Conservation (phyloP, 2,329 filamentous ascomycete species). For the Sporothrix schenckii region DNA sequence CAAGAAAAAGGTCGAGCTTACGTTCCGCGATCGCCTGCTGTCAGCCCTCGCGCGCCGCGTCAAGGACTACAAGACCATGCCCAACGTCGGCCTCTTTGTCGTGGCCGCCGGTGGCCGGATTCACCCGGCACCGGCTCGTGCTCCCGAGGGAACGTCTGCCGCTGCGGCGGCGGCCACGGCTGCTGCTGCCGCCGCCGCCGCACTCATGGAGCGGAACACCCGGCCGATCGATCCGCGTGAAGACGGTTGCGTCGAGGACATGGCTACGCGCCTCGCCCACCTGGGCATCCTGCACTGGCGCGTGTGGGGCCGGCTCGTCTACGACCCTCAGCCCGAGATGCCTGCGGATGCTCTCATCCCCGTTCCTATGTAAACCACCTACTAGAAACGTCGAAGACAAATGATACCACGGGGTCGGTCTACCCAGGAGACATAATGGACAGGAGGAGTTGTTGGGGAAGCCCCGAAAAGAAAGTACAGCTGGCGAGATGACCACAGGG, state of each 20-base stretch:
- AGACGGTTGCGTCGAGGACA: constrained; percentile 62
- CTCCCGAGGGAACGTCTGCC: constrained; percentile 39
- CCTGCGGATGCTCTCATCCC: constrained; percentile 24
- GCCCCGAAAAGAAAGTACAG: not conserved
- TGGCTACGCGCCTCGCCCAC: constrained; percentile 79
- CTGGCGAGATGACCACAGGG: not conserved
- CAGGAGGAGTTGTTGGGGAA: not conserved
- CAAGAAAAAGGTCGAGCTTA: constrained; percentile 51
- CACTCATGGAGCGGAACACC: constrained; percentile 11
- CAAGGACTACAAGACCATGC: constrained; percentile 56
- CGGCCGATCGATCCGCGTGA: constrained; percentile 45
- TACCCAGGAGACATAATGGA: constrained; percentile 4
- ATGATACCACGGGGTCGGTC: not conserved
- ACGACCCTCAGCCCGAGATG: constrained; percentile 45
- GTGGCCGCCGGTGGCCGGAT: constrained; percentile 57
- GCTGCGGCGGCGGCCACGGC: constrained; percentile 43
- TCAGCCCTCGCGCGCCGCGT: constrained; percentile 54
- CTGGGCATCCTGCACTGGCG: constrained; percentile 86
- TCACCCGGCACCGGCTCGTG: constrained; percentile 40
- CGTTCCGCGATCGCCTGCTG: constrained; percentile 55
- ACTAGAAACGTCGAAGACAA: not conserved
- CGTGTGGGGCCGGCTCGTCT: constrained; percentile 79
- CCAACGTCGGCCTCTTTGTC: constrained; percentile 58
- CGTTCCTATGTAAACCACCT: constrained; percentile 2
- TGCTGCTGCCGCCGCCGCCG: constrained; percentile 23